Evolutionary conservation across 352 stramenopile genomes (phyloP).

Genomic region (Phytophthora fragariaefolia): DNA sequence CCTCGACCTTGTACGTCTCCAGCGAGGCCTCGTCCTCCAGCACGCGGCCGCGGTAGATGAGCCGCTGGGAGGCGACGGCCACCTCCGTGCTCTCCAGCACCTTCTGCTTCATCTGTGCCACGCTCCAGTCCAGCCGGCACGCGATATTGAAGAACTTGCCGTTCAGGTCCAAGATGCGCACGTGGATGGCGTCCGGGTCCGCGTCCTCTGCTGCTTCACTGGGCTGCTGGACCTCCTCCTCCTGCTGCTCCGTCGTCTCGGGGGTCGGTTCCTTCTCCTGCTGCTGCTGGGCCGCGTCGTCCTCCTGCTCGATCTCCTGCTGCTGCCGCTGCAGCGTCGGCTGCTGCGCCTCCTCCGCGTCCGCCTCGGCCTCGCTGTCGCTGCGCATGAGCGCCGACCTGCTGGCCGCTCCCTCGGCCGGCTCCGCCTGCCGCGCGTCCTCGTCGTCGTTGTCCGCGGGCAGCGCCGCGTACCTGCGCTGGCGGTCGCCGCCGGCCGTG

Average conservation of each 20-base stretch:
- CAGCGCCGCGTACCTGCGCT: constrained; percentile 66
- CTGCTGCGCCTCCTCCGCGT: constrained; percentile 36
- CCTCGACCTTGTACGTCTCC: constrained; percentile 88
- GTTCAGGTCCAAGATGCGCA: constrained; percentile 86
- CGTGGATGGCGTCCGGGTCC: constrained; percentile 51
- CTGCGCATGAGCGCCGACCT: constrained; percentile 40
- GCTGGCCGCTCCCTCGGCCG: neutral
- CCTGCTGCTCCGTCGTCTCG: constrained; percentile 22
- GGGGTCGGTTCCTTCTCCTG: constrained; percentile 13
- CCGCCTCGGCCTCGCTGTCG: constrained; percentile 30
- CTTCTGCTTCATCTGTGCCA: constrained; percentile 71
- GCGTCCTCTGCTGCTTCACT: constrained; percentile 17
- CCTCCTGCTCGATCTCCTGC: constrained; percentile 19
- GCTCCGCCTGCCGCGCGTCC: neutral
- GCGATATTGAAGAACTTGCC: constrained; percentile 86
- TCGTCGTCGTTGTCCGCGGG: constrained; percentile 42
- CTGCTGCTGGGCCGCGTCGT: constrained; percentile 9
- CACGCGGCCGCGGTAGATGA: constrained; percentile 93
- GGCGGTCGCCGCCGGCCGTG: constrained; percentile 41
- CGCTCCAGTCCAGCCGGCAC: constrained; percentile 69
- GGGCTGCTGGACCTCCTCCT: constrained; percentile 9
- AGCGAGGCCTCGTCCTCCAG: constrained; percentile 84
- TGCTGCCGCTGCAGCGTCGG: constrained; percentile 34
- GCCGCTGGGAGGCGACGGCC: constrained; percentile 71
- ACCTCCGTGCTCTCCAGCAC: constrained; percentile 81